A percentile compares a stretch with the other conserved stretches of the same genome.
Evolutionary conservation across 176 grass and related monocot genomes (phyloP).

Genomic region (Zizania latifolia): DNA sequence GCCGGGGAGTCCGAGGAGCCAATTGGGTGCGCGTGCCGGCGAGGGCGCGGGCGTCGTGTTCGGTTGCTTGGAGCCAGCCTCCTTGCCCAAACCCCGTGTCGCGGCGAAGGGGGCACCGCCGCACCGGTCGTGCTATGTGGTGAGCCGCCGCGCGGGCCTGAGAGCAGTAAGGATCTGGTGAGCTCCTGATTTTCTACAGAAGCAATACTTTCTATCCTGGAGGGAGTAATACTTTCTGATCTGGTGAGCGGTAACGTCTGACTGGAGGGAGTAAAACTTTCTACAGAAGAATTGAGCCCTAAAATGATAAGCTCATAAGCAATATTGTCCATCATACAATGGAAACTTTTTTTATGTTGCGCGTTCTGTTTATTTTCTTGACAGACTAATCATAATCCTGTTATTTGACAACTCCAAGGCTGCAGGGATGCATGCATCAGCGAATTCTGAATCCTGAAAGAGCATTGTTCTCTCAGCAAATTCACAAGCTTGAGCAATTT

Average conservation of each 20-base stretch:
- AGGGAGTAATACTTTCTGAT: too few relatives aligned
- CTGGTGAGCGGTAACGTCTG: too few relatives aligned
- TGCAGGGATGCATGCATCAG: too few relatives aligned
- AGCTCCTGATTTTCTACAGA: too few relatives aligned
- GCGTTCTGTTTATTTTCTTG: background rate
- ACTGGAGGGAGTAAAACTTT: too few relatives aligned
- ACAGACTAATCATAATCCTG: background rate
- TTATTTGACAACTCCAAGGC: background rate
- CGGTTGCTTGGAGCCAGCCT: background rate
- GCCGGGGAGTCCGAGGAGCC: background rate
- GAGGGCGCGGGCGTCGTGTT: too few relatives aligned
- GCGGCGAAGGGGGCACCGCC: background rate
- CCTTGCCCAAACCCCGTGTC: background rate
- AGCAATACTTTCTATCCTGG: too few relatives aligned
- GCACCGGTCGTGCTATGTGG: background rate
- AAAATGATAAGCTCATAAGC: background rate
- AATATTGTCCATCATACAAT: background rate
- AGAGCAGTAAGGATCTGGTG: background rate
- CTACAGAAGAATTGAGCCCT: background rate
- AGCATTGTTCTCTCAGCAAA: constrained; percentile 34
- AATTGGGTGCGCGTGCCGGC: background rate
- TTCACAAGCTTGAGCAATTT: constrained; percentile 50
- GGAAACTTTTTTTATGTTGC: background rate
- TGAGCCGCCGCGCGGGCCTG: background rate
- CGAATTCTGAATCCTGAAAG: background rate